phyloP scores from a whole-genome alignment of 805 yeast genomes.

The Candida khao-thaluensis region DNA sequence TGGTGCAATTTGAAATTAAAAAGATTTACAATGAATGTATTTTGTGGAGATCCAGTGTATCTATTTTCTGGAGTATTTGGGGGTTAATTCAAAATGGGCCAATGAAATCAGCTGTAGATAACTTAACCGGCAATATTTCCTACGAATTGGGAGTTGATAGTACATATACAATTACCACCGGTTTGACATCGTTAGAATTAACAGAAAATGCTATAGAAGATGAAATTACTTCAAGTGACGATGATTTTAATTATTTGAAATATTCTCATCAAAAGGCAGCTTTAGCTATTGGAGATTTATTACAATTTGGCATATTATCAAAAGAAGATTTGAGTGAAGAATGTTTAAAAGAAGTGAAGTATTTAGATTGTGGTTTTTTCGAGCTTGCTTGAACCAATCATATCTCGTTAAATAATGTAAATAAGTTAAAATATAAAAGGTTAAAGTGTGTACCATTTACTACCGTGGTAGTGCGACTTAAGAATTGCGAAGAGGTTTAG shows the following conservation, averaged over 20 bases:
- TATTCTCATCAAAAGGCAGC: slow-evolving; percentile 76
- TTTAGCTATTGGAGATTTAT: slow-evolving; percentile 71
- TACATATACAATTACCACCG: slow-evolving; percentile 44
- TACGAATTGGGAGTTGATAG: slow-evolving; percentile 40
- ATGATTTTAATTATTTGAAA: slow-evolving; percentile 72
- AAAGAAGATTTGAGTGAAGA: slow-evolving; percentile 27
- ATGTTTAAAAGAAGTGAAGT: slow-evolving; percentile 32
- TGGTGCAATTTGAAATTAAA: slow-evolving; percentile 45
- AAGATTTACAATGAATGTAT: slow-evolving; percentile 61
- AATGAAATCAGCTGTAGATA: slow-evolving; percentile 15
- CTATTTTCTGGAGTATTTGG: slow-evolving; percentile 87
- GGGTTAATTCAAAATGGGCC: slow-evolving; percentile 77
- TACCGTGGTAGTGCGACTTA: too few relatives aligned
- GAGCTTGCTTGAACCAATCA: too few relatives aligned
- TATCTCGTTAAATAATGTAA: too few relatives aligned
- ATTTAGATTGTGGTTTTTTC: slow-evolving; percentile 31
- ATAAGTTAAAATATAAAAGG: too few relatives aligned
- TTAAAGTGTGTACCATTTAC: too few relatives aligned
- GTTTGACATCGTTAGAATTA: slow-evolving; percentile 52
- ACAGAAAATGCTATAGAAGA: slow-evolving; percentile 21
- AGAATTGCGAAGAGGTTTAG: too few relatives aligned
- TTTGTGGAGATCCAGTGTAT: slow-evolving; percentile 79
- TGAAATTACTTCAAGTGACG: slow-evolving; percentile 44
- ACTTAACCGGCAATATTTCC: slow-evolving; percentile 11
- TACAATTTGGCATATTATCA: slow-evolving; percentile 53